Conservation (phyloP, 129 eudicot species). For the Chrysanthemum seticuspe region DNA sequence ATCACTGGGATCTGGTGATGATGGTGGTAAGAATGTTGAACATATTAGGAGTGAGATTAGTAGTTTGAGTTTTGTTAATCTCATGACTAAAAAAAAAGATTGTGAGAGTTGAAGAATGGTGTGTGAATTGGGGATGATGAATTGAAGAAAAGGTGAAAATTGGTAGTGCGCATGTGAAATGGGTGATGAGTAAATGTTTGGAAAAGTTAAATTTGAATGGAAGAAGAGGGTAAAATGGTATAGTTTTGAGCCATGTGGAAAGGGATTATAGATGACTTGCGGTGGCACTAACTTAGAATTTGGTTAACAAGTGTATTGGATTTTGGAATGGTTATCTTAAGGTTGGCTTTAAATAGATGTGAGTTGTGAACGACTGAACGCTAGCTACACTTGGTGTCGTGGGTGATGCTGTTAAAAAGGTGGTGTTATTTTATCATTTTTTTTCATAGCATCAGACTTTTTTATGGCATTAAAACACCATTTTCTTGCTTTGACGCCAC, state of each 20-base stretch:
- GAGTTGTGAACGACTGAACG: too few relatives aligned
- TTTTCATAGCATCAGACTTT: too few relatives aligned
- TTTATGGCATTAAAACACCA: too few relatives aligned
- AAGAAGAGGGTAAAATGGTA: constrained; percentile 15
- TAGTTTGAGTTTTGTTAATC: background rate
- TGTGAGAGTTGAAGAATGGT: constrained; percentile 11
- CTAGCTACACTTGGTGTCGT: too few relatives aligned
- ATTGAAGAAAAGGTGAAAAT: constrained; percentile 9
- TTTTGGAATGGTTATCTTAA: background rate
- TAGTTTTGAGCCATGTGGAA: constrained; percentile 30
- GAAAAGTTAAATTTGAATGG: constrained; percentile 16
- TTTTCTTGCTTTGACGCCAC: too few relatives aligned
- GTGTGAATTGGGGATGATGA: constrained; percentile 10
- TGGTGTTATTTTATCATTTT: too few relatives aligned
- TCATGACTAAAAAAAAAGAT: constrained; percentile 10
- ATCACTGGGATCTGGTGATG: constrained; percentile 71
- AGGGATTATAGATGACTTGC: constrained; percentile 16
- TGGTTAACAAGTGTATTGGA: background rate
- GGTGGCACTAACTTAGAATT: constrained; percentile 12
- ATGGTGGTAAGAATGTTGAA: constrained; percentile 28
- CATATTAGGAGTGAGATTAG: constrained; percentile 13
- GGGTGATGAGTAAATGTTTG: constrained; percentile 36
- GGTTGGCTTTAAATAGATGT: too few relatives aligned
- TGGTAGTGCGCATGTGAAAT: constrained; percentile 38
- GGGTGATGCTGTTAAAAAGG: too few relatives aligned